phyloP scores from a whole-genome alignment of 2,329 filamentous ascomycete genomes.

The Bipolaris cookei region DNA sequence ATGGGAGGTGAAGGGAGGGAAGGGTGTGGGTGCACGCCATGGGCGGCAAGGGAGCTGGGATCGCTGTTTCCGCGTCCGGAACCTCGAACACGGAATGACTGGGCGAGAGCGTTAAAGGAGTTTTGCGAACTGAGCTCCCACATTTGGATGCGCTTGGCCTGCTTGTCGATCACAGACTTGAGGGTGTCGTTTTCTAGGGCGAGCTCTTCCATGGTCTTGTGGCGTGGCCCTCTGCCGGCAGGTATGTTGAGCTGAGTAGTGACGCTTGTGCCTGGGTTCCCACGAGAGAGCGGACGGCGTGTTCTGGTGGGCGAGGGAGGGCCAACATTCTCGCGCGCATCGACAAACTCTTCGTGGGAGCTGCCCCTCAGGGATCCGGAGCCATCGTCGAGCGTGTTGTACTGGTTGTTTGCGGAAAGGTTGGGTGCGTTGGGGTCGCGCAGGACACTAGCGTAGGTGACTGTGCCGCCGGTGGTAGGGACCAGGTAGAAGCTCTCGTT shows the following conservation, averaged over 20 bases:
- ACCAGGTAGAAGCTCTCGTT: conserved; percentile 81
- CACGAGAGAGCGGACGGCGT: conserved; percentile 44
- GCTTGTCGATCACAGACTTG: conserved; percentile 82
- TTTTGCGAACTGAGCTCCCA: conserved; percentile 93
- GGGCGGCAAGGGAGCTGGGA: conserved; percentile 29
- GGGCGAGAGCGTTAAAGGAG: conserved; percentile 82
- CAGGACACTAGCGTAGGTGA: conserved; percentile 90
- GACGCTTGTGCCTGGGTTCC: conserved; percentile 23
- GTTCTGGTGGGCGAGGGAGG: conserved; percentile 55
- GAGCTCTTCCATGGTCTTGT: conserved; percentile 83
- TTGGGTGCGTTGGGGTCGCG: conserved; percentile 38
- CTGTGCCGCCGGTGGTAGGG: conserved; percentile 86
- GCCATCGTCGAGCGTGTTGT: conserved; percentile 51
- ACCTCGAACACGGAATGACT: conserved; percentile 65
- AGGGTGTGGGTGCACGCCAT: conserved; percentile 28
- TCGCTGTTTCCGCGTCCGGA: conserved; percentile 29
- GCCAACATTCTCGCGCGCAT: conserved; percentile 72
- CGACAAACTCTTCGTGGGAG: conserved; percentile 78
- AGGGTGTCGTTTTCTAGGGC: conserved; percentile 86
- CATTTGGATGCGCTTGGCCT: conserved; percentile 85
- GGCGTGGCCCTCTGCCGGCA: conserved; percentile 44
- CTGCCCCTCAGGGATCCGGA: conserved; percentile 37
- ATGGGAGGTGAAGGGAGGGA: conserved; percentile 30
- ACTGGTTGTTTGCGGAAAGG: conserved; percentile 57
- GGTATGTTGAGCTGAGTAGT: conserved; percentile 40